Percentiles rank a stretch among this genome's conserved stretches.
Conservation (phyloP, 805 yeast genomes). For the Candida ascalaphidarum region DNA sequence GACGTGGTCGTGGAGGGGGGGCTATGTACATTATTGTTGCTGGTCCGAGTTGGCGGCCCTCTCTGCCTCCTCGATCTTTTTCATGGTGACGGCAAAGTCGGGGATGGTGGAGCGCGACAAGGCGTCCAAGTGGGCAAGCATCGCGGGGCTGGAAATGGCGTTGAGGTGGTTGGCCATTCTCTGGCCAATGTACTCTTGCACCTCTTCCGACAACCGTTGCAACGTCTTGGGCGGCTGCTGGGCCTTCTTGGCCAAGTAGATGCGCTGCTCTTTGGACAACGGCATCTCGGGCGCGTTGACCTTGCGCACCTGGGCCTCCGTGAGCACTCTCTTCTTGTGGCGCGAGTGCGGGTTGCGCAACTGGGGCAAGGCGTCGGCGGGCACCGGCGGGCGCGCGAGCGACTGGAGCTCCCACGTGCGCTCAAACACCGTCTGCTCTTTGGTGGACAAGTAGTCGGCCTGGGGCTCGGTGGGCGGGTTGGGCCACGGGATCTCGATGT, state of each 20-base stretch:
- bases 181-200: conserved; percentile 46
- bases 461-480: conserved; percentile 45
- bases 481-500: conserved; percentile 85
- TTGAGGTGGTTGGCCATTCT: conserved; percentile 34
- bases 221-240: conserved; percentile 24
- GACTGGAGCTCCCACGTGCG: conserved; percentile 70
- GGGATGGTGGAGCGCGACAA: conserved; percentile 21
- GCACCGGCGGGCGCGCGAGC: conserved; percentile 59
- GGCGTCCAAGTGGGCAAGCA: conserved; percentile 30
- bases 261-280: conserved; percentile 50
- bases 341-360: conserved; percentile 74
- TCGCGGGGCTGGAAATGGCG: conserved; percentile 23
- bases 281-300: conserved; percentile 76
- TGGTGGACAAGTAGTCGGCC: conserved; percentile 54
- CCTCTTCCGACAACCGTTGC: conserved; percentile 39
- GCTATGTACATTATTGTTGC: too few species aligned
- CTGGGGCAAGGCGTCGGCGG: conserved; percentile 53
- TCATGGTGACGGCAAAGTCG: conserved; percentile 21
- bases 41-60: too few species aligned
- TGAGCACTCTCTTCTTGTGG: conserved; percentile 45
- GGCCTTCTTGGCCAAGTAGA: conserved; percentile 47
- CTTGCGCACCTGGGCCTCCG: conserved; percentile 53
- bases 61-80: conserved; percentile 9
- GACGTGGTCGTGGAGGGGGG: too few species aligned
- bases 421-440: conserved; percentile 48